These are phyloP conservation scores for Hypoxylon sp. DNA, from an alignment of 2,329 filamentous ascomycete genomes.

Conservation along the genomic window DNA sequence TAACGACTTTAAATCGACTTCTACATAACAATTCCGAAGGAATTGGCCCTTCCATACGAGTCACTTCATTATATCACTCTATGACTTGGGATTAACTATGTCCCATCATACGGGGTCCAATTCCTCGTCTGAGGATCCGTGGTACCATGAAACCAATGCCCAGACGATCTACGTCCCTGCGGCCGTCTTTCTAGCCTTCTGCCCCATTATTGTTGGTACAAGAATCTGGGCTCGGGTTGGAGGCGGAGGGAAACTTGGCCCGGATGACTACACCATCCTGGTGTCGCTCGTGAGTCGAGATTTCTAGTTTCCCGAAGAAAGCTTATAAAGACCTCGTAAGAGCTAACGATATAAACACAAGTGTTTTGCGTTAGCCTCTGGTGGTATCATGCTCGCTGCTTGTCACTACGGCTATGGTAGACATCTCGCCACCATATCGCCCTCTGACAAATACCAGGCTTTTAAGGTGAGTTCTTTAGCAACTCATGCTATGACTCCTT, in stretches of 20 bases:
- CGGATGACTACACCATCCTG: conserved; percentile 54
- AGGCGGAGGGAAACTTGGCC: conserved; percentile 47
- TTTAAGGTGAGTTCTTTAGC: conserved; percentile 47
- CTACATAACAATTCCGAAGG: neutral
- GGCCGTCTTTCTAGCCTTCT: conserved; percentile 49
- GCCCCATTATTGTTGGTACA: conserved; percentile 48
- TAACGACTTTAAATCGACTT: neutral
- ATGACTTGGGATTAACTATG: conserved; percentile 7
- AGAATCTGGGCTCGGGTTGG: conserved; percentile 52
- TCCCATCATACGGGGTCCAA: conserved; percentile 1
- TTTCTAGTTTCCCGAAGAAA: neutral
- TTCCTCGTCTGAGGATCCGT: conserved; percentile 4
- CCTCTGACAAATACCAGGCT: conserved; percentile 44
- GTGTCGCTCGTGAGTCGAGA: conserved; percentile 45
- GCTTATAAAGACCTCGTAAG: neutral
- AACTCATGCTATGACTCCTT: neutral
- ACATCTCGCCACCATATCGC: conserved; percentile 43
- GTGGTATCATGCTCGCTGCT: conserved; percentile 48
- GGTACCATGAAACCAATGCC: conserved; percentile 41
- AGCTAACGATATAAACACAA: conserved; percentile 32
- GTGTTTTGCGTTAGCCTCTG: conserved; percentile 49
- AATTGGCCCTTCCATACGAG: neutral
- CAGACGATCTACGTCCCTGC: conserved; percentile 48
- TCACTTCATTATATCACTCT: neutral
- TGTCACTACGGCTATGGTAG: conserved; percentile 54